Percentiles rank a stretch among this genome's conserved stretches.
Evolutionary conservation across 306 rosid genomes (phyloP).

Genomic region (Vigna unguiculata): DNA sequence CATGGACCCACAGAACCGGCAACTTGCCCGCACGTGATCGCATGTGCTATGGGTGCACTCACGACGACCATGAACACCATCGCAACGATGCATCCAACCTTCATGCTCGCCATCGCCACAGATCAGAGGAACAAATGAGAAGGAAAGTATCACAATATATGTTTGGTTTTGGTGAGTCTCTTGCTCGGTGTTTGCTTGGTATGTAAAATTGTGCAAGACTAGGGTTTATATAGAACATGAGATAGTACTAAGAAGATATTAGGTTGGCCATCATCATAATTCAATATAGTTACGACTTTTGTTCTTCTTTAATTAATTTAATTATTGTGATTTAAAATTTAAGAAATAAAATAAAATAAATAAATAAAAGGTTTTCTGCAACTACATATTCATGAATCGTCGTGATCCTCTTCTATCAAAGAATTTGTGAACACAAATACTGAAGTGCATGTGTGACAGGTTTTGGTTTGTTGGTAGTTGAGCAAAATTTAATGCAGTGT

Average conservation of each 20-base stretch:
- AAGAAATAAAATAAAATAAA: too few species aligned
- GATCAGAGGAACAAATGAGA: background rate
- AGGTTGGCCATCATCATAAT: background rate
- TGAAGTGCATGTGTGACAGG: background rate
- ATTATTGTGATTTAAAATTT: too few species aligned
- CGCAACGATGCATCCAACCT: constrained; percentile 42
- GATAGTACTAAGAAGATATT: background rate
- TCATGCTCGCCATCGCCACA: constrained; percentile 19
- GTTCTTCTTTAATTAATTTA: too few species aligned
- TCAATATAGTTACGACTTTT: too few species aligned
- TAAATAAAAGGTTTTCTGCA: too few species aligned
- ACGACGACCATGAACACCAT: constrained; percentile 37
- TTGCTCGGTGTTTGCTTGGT: constrained; percentile 14
- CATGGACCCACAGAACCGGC: background rate
- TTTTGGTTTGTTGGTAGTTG: constrained; percentile 9
- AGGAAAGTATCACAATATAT: background rate
- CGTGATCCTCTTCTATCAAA: too few species aligned
- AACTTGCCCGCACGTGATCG: constrained; percentile 50
- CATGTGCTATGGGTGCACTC: constrained; percentile 49
- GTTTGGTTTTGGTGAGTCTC: background rate
- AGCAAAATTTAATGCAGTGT: background rate
- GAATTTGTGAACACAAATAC: background rate
- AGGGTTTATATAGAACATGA: constrained; percentile 23
- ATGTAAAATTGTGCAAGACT: background rate
- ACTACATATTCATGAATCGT: too few species aligned